These are phyloP conservation scores for Aspergillus sp. DNA, from an alignment of 2,329 filamentous ascomycete species.

Conservation along the genomic window DNA sequence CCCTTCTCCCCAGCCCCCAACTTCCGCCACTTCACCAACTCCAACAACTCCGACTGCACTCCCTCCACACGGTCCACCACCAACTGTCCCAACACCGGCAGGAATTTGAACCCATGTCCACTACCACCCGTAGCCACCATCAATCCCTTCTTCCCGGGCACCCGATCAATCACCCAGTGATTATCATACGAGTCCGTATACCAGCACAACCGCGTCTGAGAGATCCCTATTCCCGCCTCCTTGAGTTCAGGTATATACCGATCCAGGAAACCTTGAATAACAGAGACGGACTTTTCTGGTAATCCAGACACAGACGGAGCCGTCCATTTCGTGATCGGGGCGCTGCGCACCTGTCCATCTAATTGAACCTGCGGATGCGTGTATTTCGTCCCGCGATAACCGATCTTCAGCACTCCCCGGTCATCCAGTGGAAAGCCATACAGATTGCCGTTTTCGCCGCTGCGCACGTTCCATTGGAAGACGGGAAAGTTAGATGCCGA, in stretches of 20 bases:
- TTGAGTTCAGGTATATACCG: slow-evolving; percentile 49
- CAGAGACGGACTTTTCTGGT: slow-evolving; percentile 29
- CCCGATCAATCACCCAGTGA: slow-evolving; percentile 57
- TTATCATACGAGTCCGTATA: slow-evolving; percentile 60
- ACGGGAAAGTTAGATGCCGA: slow-evolving; percentile 50
- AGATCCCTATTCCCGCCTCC: slow-evolving; percentile 39
- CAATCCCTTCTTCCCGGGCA: slow-evolving; percentile 53
- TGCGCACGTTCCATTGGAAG: slow-evolving; percentile 43
- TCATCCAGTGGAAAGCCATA: slow-evolving; percentile 53
- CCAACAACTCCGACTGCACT: slow-evolving; percentile 17
- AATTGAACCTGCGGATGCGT: slow-evolving; percentile 46
- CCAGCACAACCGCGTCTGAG: slow-evolving; percentile 54
- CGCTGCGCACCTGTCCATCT: slow-evolving; percentile 43
- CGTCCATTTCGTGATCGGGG: slow-evolving; percentile 45
- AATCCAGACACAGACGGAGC: slow-evolving; percentile 21
- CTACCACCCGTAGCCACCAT: slow-evolving; percentile 63
- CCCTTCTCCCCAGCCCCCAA: slow-evolving; percentile 2
- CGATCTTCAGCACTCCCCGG: slow-evolving; percentile 51
- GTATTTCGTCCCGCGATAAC: slow-evolving; percentile 55
- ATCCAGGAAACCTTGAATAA: slow-evolving; percentile 38
- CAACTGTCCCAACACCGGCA: slow-evolving; percentile 59
- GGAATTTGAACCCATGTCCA: slow-evolving; percentile 64
- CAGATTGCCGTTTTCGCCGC: slow-evolving; percentile 44
- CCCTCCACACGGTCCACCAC: slow-evolving; percentile 56
- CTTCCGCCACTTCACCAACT: slow-evolving; percentile 27